Evolutionary conservation across 2,329 filamentous ascomycete genomes (phyloP).

Genomic region (Diplodia intermedia): DNA sequence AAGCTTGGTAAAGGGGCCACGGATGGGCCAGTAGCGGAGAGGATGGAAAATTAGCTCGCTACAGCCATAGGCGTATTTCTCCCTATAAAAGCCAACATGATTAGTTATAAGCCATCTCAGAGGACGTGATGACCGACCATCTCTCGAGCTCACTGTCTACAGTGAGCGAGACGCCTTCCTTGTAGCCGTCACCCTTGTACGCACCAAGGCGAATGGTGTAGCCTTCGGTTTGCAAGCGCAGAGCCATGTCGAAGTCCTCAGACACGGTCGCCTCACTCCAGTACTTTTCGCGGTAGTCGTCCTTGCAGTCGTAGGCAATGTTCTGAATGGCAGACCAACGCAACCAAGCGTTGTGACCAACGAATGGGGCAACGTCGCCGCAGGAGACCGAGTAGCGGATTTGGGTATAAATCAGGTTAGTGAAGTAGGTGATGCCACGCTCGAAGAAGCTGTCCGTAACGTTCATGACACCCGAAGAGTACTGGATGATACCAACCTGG

Average conservation of each 20-base stretch:
- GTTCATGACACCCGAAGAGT: slow-evolving; percentile 64
- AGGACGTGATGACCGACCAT: slow-evolving; percentile 51
- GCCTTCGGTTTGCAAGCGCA: slow-evolving; percentile 74
- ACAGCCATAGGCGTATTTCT: slow-evolving; percentile 86
- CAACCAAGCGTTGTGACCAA: slow-evolving; percentile 80
- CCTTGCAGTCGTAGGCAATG: slow-evolving; percentile 72
- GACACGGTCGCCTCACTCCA: slow-evolving; percentile 83
- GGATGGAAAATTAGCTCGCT: slow-evolving; percentile 84
- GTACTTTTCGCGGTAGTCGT: slow-evolving; percentile 74
- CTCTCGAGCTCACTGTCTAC: slow-evolving; percentile 84
- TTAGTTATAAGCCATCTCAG: no score
- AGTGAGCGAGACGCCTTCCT: slow-evolving; percentile 82
- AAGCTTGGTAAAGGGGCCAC: slow-evolving; percentile 78
- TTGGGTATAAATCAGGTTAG: slow-evolving; percentile 75
- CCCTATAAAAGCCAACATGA: slow-evolving; percentile 49
- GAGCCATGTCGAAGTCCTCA: slow-evolving; percentile 83
- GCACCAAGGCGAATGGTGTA: slow-evolving; percentile 76
- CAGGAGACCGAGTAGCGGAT: slow-evolving; percentile 80
- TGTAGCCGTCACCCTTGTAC: slow-evolving; percentile 78
- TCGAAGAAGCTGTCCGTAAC: slow-evolving; percentile 71
- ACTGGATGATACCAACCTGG: slow-evolving; percentile 74
- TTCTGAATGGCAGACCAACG: slow-evolving; percentile 79
- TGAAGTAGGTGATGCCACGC: slow-evolving; percentile 53
- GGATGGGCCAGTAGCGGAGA: slow-evolving; percentile 73
- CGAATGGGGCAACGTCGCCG: slow-evolving; percentile 78